These are phyloP conservation scores for Candida tammaniensis DNA, from an alignment of 805 yeast genomes.

Conservation along the genomic window DNA sequence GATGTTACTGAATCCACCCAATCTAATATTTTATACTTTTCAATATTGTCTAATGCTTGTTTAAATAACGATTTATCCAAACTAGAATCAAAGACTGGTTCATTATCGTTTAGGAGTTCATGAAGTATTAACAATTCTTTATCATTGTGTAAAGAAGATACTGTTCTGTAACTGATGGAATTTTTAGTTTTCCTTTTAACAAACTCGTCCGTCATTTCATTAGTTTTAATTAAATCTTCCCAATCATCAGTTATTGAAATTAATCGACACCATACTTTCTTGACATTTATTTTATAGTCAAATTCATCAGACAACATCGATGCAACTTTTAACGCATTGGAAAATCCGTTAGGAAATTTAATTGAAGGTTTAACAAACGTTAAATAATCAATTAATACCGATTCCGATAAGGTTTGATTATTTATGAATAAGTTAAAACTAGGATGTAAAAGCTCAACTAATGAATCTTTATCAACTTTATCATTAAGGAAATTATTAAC, in stretches of 20 bases:
- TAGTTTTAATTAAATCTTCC: conserved; percentile 34
- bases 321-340: conserved; percentile 51
- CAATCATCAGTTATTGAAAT: conserved; percentile 51
- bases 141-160: conserved; percentile 22
- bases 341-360: conserved; percentile 20
- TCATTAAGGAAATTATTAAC: conserved; percentile 17
- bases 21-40: conserved; percentile 9
- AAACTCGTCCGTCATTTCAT: conserved; percentile 40
- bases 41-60: conserved; percentile 5
- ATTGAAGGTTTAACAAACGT: conserved; percentile 40
- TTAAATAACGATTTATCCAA: conserved; percentile 11
- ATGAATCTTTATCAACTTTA: conserved; percentile 9
- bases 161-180: conserved; percentile 46
- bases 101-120: conserved; percentile 10
- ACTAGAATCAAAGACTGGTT: conserved; percentile 6
- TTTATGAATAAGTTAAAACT: conserved; percentile 29
- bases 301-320: conserved; percentile 33
- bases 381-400: conserved; percentile 51
- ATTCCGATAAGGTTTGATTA: conserved; percentile 37
- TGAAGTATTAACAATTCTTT: conserved; percentile 11
- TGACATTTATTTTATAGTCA: conserved; percentile 18
- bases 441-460: conserved; percentile 17
- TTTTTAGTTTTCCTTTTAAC: conserved; percentile 36
- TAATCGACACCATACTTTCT: conserved; percentile 57
- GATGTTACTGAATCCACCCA: conserved; percentile 14